These are phyloP conservation scores for Aspergillus neoniger DNA, from an alignment of 2,329 filamentous ascomycete genomes.

Conservation along the genomic window DNA sequence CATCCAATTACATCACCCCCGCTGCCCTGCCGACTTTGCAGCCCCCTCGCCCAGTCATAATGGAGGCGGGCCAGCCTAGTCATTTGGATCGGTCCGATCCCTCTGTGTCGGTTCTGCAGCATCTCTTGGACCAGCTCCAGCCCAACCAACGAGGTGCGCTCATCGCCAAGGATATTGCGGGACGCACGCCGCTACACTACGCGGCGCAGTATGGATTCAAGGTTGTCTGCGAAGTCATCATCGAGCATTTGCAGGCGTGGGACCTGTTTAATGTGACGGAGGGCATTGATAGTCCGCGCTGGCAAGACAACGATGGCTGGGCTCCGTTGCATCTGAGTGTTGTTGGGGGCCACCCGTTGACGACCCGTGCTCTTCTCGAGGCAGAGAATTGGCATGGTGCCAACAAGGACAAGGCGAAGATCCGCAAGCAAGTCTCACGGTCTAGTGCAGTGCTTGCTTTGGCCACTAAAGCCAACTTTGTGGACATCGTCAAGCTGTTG, in stretches of 20 bases:
- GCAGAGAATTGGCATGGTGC: constrained; percentile 75
- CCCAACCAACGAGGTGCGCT: constrained; percentile 69
- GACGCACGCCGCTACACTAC: constrained; percentile 85
- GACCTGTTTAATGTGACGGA: constrained; percentile 78
- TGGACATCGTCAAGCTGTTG: constrained; percentile 79
- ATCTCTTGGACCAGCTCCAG: constrained; percentile 67
- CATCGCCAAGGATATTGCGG: constrained; percentile 71
- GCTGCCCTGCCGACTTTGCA: constrained; percentile 67
- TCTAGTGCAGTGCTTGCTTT: constrained; percentile 86
- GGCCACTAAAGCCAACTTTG: constrained; percentile 84
- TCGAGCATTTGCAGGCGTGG: constrained; percentile 88
- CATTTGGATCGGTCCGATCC: constrained; percentile 71
- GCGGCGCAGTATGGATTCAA: constrained; percentile 94
- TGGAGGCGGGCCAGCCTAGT: constrained; percentile 63
- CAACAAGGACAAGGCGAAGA: constrained; percentile 62
- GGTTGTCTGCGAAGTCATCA: constrained; percentile 82
- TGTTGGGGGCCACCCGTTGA: constrained; percentile 84
- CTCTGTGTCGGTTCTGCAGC: constrained; percentile 67
- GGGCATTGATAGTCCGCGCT: constrained; percentile 81
- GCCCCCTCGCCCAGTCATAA: constrained; percentile 63
- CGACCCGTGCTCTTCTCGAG: constrained; percentile 76
- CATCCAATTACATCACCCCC: constrained; percentile 75
- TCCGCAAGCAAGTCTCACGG: constrained; percentile 71
- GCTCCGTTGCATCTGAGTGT: constrained; percentile 91
- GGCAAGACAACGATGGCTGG: constrained; percentile 91